Conservation (phyloP, 2,329 filamentous ascomycete genomes). For the Teratosphaeria epicoccoides region DNA sequence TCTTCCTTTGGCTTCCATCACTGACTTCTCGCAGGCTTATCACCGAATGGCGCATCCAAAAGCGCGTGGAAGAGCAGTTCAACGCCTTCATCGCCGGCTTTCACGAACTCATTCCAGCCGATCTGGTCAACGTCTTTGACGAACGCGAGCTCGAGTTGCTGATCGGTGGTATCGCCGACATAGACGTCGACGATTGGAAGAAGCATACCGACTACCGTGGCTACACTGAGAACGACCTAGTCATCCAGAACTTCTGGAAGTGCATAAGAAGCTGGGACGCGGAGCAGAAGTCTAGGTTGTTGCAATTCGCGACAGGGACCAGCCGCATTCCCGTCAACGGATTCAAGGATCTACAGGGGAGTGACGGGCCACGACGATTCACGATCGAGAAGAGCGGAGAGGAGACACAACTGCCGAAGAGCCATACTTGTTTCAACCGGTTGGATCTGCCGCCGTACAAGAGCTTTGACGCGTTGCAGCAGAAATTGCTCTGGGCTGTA, state of each 20-base stretch:
- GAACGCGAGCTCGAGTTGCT: slow-evolving; percentile 92
- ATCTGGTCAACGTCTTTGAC: slow-evolving; percentile 96
- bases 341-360: slow-evolving; percentile 97
- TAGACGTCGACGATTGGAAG: slow-evolving; percentile 99
- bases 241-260: slow-evolving; percentile 98
- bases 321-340: slow-evolving; percentile 97
- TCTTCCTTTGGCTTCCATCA: not conserved
- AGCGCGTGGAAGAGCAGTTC: slow-evolving; percentile 96
- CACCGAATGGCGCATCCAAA: slow-evolving; percentile 98
- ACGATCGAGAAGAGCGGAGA: slow-evolving; percentile 98
- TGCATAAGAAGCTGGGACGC: slow-evolving; percentile 94
- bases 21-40: slow-evolving; percentile 51
- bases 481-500: slow-evolving; percentile 90
- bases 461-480: slow-evolving; percentile 68
- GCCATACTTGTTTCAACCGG: slow-evolving; percentile 98
- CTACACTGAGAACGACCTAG: slow-evolving; percentile 94
- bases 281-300: slow-evolving; percentile 89
- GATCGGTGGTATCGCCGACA: slow-evolving; percentile 98
- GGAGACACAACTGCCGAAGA: slow-evolving; percentile 81
- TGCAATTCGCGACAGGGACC: slow-evolving; percentile 96
- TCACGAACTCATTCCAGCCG: slow-evolving; percentile 91
- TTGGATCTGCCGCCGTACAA: slow-evolving; percentile 93
- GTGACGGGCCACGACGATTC: slow-evolving; percentile 86
- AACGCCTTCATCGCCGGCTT: slow-evolving; percentile 95
- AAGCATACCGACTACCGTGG: slow-evolving; percentile 99